Conservation (phyloP, 2,329 filamentous ascomycete genomes). For the Xylariales sp. region DNA sequence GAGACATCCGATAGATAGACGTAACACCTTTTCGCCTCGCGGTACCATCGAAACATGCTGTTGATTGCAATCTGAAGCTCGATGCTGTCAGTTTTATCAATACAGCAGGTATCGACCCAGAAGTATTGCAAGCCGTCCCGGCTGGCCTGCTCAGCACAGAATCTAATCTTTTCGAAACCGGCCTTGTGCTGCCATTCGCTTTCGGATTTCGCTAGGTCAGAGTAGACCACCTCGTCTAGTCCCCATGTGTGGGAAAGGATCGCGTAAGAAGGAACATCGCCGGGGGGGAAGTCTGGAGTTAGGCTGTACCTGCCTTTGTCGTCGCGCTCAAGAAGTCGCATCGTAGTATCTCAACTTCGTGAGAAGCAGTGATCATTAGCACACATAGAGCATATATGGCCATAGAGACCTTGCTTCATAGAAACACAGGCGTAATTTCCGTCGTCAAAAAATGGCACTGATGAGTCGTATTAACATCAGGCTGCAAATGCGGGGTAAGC, state of each 20-base stretch:
- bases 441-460: background rate
- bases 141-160: constrained; percentile 12
- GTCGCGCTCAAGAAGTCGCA: background rate
- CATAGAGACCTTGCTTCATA: background rate
- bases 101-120: constrained; percentile 7
- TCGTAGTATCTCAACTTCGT: background rate
- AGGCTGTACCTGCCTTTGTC: background rate
- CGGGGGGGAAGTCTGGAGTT: background rate
- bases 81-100: constrained; percentile 9
- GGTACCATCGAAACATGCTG: constrained; percentile 7
- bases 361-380: background rate
- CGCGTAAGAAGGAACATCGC: constrained; percentile 11
- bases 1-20: constrained; percentile 6
- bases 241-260: constrained; percentile 13
- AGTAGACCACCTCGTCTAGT: constrained; percentile 10
- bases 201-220: constrained; percentile 7
- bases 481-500: background rate
- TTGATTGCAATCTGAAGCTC: constrained; percentile 9
- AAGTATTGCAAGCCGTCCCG: constrained; percentile 8
- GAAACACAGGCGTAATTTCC: background rate
- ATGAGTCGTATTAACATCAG: background rate
- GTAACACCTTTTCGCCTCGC: constrained; percentile 3
- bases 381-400: background rate
- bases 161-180: constrained; percentile 11
- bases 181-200: constrained; percentile 8